Base-by-base conservation (phyloP, 1,284 basidiomycete species). In the Fistulinella staudtii region DNA sequence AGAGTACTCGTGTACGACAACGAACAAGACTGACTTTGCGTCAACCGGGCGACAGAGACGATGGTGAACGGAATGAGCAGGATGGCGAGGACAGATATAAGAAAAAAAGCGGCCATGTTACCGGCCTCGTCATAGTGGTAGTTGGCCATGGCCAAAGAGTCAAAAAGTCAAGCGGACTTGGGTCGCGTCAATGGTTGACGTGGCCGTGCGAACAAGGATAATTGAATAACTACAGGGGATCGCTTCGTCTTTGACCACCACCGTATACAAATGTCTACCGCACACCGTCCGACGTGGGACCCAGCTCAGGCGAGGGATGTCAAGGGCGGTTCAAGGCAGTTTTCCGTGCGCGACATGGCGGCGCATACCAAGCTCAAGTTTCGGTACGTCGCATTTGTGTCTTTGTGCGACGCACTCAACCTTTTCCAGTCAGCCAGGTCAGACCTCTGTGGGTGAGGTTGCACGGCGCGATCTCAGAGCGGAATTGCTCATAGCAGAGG, bases 321-420 rank as follows among this genome's bases (percentile, higher is more conserved):
- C 54, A 93, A 91, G 64, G 86, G 85, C 10, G 90, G 89, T 45
- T 92, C 91, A 36, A 81, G 89, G 51, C 89, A 93, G 63, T 89
- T 85, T 68, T 93, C 90, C 13, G 86, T 89, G 59, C 80, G 88
- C 47, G 90, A 94, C 63, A 87, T 95, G 76, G 89, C 93, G 4
- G 76, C 89, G 4, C 89, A 96, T 65, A 97, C 93, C 1, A 94
- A 94, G 68, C 84, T 97, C 52, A 97, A 97, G 73, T 97, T 96
- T 70, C 82, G 93, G 81, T 89, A 52, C 45, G 73, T 49, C 3
- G 0, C 1, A 1, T 5, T 2, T 34, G 24, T 13, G 24, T 4
- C 9, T 25, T 18, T 24, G n/a, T 8, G 3, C 10, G 21, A 14
- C 35, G 5, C 25, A 50, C 38, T 49, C 24, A 46, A n/a, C 21